Conservation (phyloP, 1,284 basidiomycete species). For the Leccinum angustisporum region DNA sequence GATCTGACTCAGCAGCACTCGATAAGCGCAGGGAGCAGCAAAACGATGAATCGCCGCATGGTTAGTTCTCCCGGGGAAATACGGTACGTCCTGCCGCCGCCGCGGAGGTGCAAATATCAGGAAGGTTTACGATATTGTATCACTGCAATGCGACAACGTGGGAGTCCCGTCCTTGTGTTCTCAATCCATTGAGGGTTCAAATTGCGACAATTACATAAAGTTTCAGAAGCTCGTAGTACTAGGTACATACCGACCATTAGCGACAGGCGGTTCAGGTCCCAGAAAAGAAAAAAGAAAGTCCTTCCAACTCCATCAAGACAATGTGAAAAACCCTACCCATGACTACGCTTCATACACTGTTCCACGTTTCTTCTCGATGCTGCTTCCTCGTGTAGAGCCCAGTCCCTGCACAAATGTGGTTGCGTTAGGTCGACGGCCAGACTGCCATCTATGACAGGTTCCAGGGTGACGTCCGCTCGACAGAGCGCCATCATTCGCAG, state of each 20-base stretch:
- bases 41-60: too few relatives aligned
- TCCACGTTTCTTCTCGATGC: constrained; percentile 18
- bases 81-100: too few relatives aligned
- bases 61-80: too few relatives aligned
- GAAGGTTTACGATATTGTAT: not conserved
- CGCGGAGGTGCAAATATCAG: too few relatives aligned
- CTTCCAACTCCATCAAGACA: not conserved
- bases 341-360: constrained; percentile 3
- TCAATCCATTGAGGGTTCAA: not conserved
- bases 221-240: not conserved
- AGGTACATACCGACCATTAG: too few relatives aligned
- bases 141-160: not conserved
- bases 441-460: constrained; percentile 35
- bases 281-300: not conserved
- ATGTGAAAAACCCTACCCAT: too few relatives aligned
- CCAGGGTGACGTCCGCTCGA: constrained; percentile 36
- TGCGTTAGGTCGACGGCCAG: constrained; percentile 38
- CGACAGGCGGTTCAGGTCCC: not conserved
- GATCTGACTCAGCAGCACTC: too few relatives aligned
- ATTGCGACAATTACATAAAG: not conserved
- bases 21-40: too few relatives aligned
- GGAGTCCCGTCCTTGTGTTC: not conserved
- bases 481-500: constrained; percentile 37
- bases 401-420: constrained; percentile 49
- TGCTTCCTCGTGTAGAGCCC: constrained; percentile 40